Base-by-base conservation (phyloP, 768 basidiomycete species). In the Termitomyces sp. region DNA sequence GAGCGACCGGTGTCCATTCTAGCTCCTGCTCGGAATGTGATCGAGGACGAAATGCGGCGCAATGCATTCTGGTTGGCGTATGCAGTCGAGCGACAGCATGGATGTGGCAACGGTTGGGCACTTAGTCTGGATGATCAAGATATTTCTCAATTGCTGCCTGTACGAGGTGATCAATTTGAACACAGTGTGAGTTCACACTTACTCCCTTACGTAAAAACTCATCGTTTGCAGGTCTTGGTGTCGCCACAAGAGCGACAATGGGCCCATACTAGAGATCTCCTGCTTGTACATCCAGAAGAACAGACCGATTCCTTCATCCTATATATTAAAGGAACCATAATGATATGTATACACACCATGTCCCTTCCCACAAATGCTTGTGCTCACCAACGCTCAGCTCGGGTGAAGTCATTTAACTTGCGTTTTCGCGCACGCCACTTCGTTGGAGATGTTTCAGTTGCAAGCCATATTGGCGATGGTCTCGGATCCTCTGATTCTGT, bases 31-130 rank as follows among this genome's bases (percentile, higher is more conserved):
- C 75, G 76, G 44, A 85, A 79, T 33, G 79, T 83, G 2, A 73
- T 85, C 7, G 89, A 91, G 68, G 87, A 87, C 34, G 90, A 91
- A 69, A 82, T 75, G 40, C 78, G 90, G 50, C 77, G 88, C 55
- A 91, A 91, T 63, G 76, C 82, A 1, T 89, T 90, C 64, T 92
- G 89, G 84, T 65, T 88, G 46, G 84, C 87, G 9, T 91, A 90
- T 67, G 78, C 84, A 6, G 74, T 79, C 45, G 89, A 91, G 62
- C 82, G 89, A 27, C 80, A 85, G 59, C 82, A 84, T 56, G 84
- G 87, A 5, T 81, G 79, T 59, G 82, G 83, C 33, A 89, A 88
- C 63, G 86, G 85, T 20, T 91, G 88, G 83, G 84, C 89, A 0
- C 74, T 84, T 58, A 79, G 79, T 57, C 72, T 91, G 10, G 90